Base-by-base conservation (phyloP, 1,284 basidiomycete genomes). In the Apiotrichum laibachii region DNA sequence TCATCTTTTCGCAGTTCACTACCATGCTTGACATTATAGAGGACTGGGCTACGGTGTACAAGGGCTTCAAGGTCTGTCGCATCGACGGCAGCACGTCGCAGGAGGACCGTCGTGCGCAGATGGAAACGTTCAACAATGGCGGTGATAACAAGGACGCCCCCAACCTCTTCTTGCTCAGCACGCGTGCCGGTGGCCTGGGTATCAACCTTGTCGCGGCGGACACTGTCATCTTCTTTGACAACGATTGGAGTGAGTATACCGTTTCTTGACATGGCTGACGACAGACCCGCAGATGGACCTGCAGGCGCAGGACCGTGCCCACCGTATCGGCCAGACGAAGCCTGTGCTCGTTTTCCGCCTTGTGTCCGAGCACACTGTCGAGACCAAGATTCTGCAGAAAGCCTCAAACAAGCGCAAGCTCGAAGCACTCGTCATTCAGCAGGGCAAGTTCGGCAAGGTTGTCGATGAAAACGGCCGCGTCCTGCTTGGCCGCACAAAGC, bases 121-220 rank as follows among this genome's bases (percentile, higher is more conserved):
- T 98, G 86, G 80, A 86, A 33, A 77, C 79, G 10, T 99, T 97
- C 80, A 94, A 97, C 76, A 81, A 82, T 22, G 85, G 84, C n/a
- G 87, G 85, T 0, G 81, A 88, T 42, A 77, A 75, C 7, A 82
- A 83, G 0, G 81, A 86, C 59, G 88, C 87, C 0, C 89, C 89
- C 3, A 81, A 83, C 35, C 79, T 99, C 18, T 99, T 98, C 82
- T 78, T 98, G 35, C 82, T 99, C 31, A 92, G 89, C 67, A 99
- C 95, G 0, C 84, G 93, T 16, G 90, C 94, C 0, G 95, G 94
- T 18, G 95, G 95, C 0, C 77, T 97, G 26, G 91, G 91, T 13
- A 88, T 98, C 72, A 97, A 95, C 71, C 83, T 99, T 51, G 88
- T 89, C 4, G 90, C 90, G 1, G 95, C 95, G 0, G 95, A 99